A percentile compares a stretch with the other conserved stretches of the same genome.
Conservation (phyloP, 345 rosid species). For the Hevea brasiliensis region DNA sequence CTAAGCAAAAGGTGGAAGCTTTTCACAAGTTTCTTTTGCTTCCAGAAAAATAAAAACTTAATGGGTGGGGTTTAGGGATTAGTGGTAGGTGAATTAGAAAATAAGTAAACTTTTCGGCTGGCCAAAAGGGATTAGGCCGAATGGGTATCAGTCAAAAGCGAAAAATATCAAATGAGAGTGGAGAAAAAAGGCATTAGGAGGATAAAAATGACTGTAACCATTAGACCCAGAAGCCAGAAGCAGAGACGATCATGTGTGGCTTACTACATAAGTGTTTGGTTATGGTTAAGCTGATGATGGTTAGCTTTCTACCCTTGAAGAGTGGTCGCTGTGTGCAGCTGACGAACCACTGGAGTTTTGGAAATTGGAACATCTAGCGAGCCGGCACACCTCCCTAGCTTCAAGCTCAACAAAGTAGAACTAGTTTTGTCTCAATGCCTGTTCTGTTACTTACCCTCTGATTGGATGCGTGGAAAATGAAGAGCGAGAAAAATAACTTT, state of each 20-base stretch:
- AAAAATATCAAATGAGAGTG: not conserved
- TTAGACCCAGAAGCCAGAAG: not conserved
- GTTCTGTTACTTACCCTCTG: too few species aligned
- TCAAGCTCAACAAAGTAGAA: conserved; percentile 8
- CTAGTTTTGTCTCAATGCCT: too few species aligned
- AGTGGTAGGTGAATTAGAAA: conserved; percentile 12
- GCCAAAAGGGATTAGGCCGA: not conserved
- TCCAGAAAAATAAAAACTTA: not conserved
- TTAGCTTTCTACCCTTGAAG: not conserved
- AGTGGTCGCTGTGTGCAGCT: too few species aligned
- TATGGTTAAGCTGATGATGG: not conserved
- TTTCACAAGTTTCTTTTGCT: not conserved
- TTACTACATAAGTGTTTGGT: not conserved
- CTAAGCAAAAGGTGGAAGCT: conserved; percentile 19
- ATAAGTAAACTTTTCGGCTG: conserved; percentile 20
- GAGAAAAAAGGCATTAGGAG: not conserved
- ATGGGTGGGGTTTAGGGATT: conserved; percentile 7
- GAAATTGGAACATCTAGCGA: not conserved
- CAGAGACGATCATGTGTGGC: not conserved
- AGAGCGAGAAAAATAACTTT: too few species aligned
- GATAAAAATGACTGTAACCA: not conserved
- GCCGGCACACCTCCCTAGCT: conserved; percentile 15
- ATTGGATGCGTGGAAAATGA: too few species aligned
- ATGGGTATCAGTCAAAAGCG: conserved; percentile 4
- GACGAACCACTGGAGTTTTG: not conserved